Evolutionary conservation across 805 yeast species (phyloP), one percentile per base, ranked within the genome.

Genomic region (Spathaspora passalidarum): DNA sequence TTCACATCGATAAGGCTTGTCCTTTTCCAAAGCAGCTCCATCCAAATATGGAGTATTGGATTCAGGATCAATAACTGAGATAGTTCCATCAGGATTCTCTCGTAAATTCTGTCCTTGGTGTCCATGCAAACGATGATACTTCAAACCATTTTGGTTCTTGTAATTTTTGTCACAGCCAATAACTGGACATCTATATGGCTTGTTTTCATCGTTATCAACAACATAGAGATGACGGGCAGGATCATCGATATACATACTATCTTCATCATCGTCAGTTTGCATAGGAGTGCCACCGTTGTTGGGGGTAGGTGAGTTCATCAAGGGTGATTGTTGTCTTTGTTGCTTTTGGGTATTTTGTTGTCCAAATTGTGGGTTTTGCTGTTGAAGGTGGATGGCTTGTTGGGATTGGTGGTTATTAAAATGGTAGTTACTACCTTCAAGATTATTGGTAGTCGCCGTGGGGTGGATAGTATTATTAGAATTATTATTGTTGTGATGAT

Each of bases 101-200:
- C 88, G 86, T 47, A 92, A 70, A 32, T 88, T 89, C 68, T 92
- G 99, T 62, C 92, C 91, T 67, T 91, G 97, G 68, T 92, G 99
- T 35, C 99, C 99, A 65, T 92, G 99, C 47, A 86, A 72, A 53
- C 96, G 79, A 68, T 94, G 99, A 67, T 94, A 94, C 66, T 94
- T 94, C 61, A 94, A 76, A 14, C 99, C 99, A 62, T 94, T 94
- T 69, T 94, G 99, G 66, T 94, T 94, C 72, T 94, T 94, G 67
- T 94, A 94, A 22, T 92, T 91, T 73, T 94, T 94, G 57, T 91
- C 97, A 68, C 99, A 94, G 6, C 99, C 99, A 59, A 90, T 87
- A 38, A 94, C 99, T 0, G 98, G 99, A 71, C 99, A 94, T 64
- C 86, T 90, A 72, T 85, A 94, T 23, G 99, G 99, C 65, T 94